Percentiles rank a stretch among this genome's conserved stretches.
phyloP scores from a whole-genome alignment of 2,329 filamentous ascomycete genomes.

The Alternaria incomplexa region DNA sequence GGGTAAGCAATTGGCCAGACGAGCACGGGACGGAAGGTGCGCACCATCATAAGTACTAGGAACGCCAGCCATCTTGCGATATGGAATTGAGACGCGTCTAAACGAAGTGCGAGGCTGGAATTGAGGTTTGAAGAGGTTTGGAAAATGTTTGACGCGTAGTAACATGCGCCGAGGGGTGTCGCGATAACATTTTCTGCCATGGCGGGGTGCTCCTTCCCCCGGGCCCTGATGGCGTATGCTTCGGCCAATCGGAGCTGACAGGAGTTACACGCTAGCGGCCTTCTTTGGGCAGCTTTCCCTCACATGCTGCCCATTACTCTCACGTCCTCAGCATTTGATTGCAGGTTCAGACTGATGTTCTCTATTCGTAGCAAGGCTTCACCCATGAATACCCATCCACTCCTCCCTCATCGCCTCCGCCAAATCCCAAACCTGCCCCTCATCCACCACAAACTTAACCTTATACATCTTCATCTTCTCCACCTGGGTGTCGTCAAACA shows the following conservation, averaged over 20 bases:
- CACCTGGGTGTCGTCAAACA: slow-evolving; percentile 12
- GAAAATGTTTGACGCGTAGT: slow-evolving; percentile 11
- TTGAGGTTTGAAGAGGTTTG: background rate
- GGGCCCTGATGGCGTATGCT: slow-evolving; percentile 31
- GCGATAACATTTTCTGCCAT: slow-evolving; percentile 27
- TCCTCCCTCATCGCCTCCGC: slow-evolving; percentile 4
- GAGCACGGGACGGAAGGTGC: background rate
- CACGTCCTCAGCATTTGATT: too few species aligned
- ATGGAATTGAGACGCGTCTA: slow-evolving; percentile 29
- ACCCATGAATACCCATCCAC: slow-evolving; percentile 9
- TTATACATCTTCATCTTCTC: slow-evolving; percentile 12
- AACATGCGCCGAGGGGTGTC: slow-evolving; percentile 25
- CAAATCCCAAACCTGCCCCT: slow-evolving; percentile 11
- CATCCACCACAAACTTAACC: slow-evolving; percentile 23
- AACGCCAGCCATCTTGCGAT: slow-evolving; percentile 44
- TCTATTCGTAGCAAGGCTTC: background rate
- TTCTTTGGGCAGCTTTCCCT: background rate
- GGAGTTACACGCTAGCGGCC: background rate
- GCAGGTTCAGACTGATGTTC: background rate
- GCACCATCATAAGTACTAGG: slow-evolving; percentile 42
- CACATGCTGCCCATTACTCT: too few species aligned
- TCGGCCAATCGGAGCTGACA: slow-evolving; percentile 14
- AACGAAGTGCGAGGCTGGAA: background rate
- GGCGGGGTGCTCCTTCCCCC: slow-evolving; percentile 27
- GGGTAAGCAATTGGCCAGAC: slow-evolving; percentile 8